Conservation (phyloP, 306 rosid species). For the Casuarina cunninghamiana region DNA sequence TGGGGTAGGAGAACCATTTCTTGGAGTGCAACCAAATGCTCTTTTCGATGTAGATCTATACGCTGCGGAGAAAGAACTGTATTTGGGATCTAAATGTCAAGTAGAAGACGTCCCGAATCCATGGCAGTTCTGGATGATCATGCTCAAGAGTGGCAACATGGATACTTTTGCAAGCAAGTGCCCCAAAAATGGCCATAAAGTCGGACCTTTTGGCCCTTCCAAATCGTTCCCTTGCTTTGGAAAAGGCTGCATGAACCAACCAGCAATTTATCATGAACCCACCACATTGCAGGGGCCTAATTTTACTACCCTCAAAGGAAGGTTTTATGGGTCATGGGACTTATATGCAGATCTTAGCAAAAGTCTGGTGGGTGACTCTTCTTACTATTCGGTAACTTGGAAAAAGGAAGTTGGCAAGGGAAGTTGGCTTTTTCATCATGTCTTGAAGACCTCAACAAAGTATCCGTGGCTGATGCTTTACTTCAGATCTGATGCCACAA, state of each 20-base stretch:
- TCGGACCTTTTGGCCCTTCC: slow-evolving; percentile 33
- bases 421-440: slow-evolving; percentile 54
- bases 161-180: slow-evolving; percentile 54
- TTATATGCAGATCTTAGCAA: slow-evolving; percentile 24
- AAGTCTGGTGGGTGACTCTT: slow-evolving; percentile 30
- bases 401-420: slow-evolving; percentile 46
- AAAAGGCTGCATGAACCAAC: slow-evolving; percentile 60
- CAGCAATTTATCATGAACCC: slow-evolving; percentile 50
- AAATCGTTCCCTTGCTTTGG: slow-evolving; percentile 56
- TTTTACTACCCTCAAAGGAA: slow-evolving; percentile 32
- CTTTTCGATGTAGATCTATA: slow-evolving; percentile 26
- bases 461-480: slow-evolving; percentile 72
- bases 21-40: slow-evolving; percentile 32
- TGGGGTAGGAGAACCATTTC: slow-evolving; percentile 39
- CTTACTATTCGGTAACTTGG: slow-evolving; percentile 57
- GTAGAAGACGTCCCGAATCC: slow-evolving; percentile 48
- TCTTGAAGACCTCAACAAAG: slow-evolving; percentile 54
- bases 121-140: slow-evolving; percentile 71
- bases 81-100: slow-evolving; percentile 47
- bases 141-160: slow-evolving; percentile 65
- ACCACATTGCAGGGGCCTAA: slow-evolving; percentile 38
- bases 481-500: slow-evolving; percentile 61
- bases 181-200: slow-evolving; percentile 43
- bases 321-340: slow-evolving; percentile 62
- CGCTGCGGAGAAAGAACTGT: slow-evolving; percentile 46